Evolutionary conservation across 176 grass and related monocot species (phyloP).

Genomic region (Panicum miliaceum): DNA sequence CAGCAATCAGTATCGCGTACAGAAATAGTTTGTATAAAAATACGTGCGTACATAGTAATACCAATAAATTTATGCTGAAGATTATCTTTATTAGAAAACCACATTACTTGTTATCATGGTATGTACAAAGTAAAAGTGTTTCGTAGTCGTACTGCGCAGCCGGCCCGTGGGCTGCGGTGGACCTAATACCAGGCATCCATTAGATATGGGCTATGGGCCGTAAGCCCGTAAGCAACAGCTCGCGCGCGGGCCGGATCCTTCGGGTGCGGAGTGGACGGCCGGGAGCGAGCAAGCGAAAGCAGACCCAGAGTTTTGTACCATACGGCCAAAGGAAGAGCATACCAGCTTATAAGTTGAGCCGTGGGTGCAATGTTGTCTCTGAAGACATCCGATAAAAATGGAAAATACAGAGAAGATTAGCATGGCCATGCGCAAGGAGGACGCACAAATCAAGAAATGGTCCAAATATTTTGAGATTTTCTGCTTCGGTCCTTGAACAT

Average conservation of each 20-base stretch:
- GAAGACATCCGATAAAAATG: not conserved
- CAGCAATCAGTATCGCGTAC: not conserved
- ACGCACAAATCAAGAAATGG: not conserved
- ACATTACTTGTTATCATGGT: not conserved
- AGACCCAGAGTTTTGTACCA: not conserved
- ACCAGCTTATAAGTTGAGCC: not conserved
- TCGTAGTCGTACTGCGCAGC: not conserved
- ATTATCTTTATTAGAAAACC: not conserved
- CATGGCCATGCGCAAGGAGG: too few species aligned
- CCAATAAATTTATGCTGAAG: not conserved
- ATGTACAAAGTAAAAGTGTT: not conserved
- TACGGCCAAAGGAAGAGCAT: accelerated
- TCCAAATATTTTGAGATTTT: not conserved
- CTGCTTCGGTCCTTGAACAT: not conserved
- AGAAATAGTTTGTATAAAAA: not conserved
- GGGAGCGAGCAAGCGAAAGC: not conserved
- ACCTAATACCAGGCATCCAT: not conserved
- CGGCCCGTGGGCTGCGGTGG: too few species aligned
- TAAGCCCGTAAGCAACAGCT: too few species aligned
- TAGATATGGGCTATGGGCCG: not conserved
- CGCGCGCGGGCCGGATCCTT: too few species aligned
- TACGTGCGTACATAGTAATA: not conserved
- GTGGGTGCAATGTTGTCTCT: accelerated
- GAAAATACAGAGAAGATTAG: not conserved
- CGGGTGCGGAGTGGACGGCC: not conserved